Base-by-base conservation (phyloP, 169 alveolate species). In the Theileria parva region DNA sequence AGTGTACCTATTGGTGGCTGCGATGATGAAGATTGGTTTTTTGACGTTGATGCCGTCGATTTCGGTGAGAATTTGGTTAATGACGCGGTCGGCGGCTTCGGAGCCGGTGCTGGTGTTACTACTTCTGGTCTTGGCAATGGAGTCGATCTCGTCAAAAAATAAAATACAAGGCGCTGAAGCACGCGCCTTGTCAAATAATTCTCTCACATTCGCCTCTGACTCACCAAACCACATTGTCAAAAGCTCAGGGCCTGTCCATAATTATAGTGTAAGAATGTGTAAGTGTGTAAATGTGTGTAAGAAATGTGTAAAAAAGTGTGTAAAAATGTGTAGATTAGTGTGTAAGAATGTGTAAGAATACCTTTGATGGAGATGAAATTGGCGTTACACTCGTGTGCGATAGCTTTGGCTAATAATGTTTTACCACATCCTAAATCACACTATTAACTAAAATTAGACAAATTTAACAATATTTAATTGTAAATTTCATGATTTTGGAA, bases 61-160 rank as follows among this genome's bases (percentile, higher is more conserved):
- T 86, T 96, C 99, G n/a, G 99, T 96, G 32, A 96, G 88, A 11
- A 96, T 90, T 81, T 96, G 96, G 83, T 95, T 95, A 23, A 96
- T 93, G 5, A 96, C 98, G 77, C 99, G 81, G 64, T 96, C 99
- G 23, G 97, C 97, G 17, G 98, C 99, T 79, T 96, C 98, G 61
- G 97, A 96, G 23, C 95, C 95, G 50, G 93, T 89, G 70, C 87
- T 71, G 53, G 77, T 55, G 25, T 93, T 94, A 12, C 85, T 77
- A 59, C 92, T 91, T 78, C 99, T 86, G 55, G 87, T 86, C 77
- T 88, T 86, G 3, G 95, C 99, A 71, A 98, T 94, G 5, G 99
- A 96, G 88, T 98, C 99, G 28, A 98, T 97, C 91, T 99, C 99
- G 83, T 99, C 99, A 74, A 96, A 95, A 86, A 96, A 95, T n/a